Base-by-base conservation (phyloP, 768 basidiomycete species). In the Xanthoconium stramineum region DNA sequence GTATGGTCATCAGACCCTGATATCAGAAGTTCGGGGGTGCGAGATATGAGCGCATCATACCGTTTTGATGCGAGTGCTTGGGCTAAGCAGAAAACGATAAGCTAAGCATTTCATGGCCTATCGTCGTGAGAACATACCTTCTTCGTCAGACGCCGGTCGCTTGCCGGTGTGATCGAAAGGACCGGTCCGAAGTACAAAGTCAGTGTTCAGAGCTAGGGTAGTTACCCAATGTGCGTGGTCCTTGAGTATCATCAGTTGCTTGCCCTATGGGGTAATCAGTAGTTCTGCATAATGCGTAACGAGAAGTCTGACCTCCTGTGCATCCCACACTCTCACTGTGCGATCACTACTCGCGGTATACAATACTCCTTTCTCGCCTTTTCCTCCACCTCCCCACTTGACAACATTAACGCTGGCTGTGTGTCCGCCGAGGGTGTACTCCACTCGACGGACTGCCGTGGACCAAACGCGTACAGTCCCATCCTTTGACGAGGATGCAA, bases 181-280 rank as follows among this genome's bases (percentile, higher is more conserved):
- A 0, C 96, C 96, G 0, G 96, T 98, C 24, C 95, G 86, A 5
- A 97, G 80, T 29, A 96, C 84, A 65, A 95, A 97, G 69, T 99
- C 96, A 11, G 95, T 95, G 71, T 94, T 96, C 52, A 98, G 79
- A 5, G 97, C 86, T 43, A 99, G 83, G 0, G 95, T 98, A 19
- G 95, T 99, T 9, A 99, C 97, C 96, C 95, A 98, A 66, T 99
- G 97, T 0, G 94, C 97, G 64, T 99, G 96, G 59, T 98, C 94
- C 70, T 91, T 94, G 29, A 98, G 75, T 0, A 87, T 86, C 64
- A 95, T 82, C 37, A 98, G 76, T 29, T 85, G 83, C 70, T 84
- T 88, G 1, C 95, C 96, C 89, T 95, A 62, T n/a, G 46, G 51
- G 17, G 48, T 47, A 20, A 52, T 55, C 48, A 64, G 47, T 40